Evolutionary conservation across 805 yeast species (phyloP), one percentile per base, ranked within the genome.

Genomic region (Saccharomyces jurei): DNA sequence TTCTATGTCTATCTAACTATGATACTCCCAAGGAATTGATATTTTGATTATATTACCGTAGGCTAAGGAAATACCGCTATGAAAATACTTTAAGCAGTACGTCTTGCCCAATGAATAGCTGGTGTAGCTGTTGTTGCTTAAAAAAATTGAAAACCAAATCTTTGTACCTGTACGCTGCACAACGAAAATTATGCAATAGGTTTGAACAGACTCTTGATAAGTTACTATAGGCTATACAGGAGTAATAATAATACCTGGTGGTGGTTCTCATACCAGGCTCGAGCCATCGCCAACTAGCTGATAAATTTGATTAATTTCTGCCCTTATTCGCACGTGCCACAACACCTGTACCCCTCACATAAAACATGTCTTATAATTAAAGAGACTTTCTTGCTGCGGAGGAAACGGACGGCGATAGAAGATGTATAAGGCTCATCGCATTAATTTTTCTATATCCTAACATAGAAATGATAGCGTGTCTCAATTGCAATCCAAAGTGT

Each of bases 1-100:
- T 74, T 46, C 4, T 9, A 36, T 22, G 25, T 6, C 25, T 36
- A 36, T 36, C 44, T n/a, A 8, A 17, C 22, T 36, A n/a, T 36
- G 11, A 17, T 21, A 1, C 25, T 17, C 44, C 44, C 11, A 1
- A 17, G 9, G 25, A 11, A 14, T 31, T 36, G 2, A 6, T 8
- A 3, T n/a, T 6, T 14, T 2, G n/a, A 21, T 17, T 32, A 21
- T n/a, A n/a, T 5, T 14, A 32, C 21, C 5, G 41, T 32, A 2
- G 8, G 4, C 41, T 14, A 8, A 32, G 10, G 17, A 36, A 5
- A 21, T 36, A 9, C 10, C 17, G 44, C 17, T 36, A 36, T 36
- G 22, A 17, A 17, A 4, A 17, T 17, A 4, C 17, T 36, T 8
- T 17, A 11, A 32, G 22, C 25, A 36, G 44, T 9, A 36, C 10